Base-by-base conservation (phyloP, 345 rosid species). In the Gossypioides kirkii region DNA sequence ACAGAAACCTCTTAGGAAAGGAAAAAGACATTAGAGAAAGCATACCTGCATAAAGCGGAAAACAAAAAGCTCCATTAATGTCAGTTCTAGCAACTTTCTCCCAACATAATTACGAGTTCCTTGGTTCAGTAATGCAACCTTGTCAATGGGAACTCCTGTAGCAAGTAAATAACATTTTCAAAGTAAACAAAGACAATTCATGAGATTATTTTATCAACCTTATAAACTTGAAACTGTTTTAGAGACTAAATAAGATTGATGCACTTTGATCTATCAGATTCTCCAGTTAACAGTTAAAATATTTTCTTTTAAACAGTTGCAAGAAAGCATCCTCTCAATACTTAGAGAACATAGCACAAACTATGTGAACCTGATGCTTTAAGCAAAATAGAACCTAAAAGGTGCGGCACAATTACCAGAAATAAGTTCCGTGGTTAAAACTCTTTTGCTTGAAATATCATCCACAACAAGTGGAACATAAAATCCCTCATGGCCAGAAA, bases 1-100 rank as follows among this genome's bases (percentile, higher is more conserved):
- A 17, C 45, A 74, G 54, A 26, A 73, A 49, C 11, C 26, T 59
- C 52, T 3, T 16, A 25, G 17, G 59, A 72, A 42, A 14, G 56
- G 72, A 75, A 42, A 74, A 14, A 11, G 43, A 72, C 47, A 45
- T 2, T 10, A 50, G 63, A 73, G 53, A 53, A 18, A 59, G 18
- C 76, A 59, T 50, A 75, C 96, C 96, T 89, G 96, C 99, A 92
- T 95, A 82, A 92, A 95, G 72, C 90, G 93, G 86, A 89, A 88
- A 41, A 86, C 90, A 77, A 95, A 95, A 60, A 95, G 86, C 79
- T 95, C 98, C 80, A 81, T 84, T 61, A 95, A 83, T 14, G 98
- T 89, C 81, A 95, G 87, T 79, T 95, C 92, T 55, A 92, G 87
- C 88, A 92, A 81, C 82, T 92, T 92, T 49, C 70, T 84, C 77